phyloP scores from a whole-genome alignment of 2,329 filamentous ascomycete genomes.

The Talaromyces verruculosus region DNA sequence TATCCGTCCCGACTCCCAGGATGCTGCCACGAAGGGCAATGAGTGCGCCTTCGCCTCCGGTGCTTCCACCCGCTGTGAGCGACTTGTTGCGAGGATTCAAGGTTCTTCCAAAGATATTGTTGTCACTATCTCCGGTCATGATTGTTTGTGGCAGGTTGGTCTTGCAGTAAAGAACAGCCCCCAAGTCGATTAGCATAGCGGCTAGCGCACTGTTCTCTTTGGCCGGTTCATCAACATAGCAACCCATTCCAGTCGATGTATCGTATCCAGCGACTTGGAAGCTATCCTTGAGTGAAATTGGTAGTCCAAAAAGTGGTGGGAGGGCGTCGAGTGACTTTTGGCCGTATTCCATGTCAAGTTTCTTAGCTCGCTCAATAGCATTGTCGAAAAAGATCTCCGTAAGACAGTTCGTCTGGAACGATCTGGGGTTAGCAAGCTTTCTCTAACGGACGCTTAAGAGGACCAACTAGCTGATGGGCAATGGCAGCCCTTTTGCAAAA shows the following conservation, averaged over 20 bases:
- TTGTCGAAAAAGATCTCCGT: conserved; percentile 41
- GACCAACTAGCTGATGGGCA: conserved; percentile 26
- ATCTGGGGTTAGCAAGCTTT: neutral
- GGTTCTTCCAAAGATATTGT: conserved; percentile 33
- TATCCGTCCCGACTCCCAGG: conserved; percentile 36
- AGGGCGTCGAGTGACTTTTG: neutral
- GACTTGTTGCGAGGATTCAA: conserved; percentile 32
- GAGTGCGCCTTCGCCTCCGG: conserved; percentile 39
- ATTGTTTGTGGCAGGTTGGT: conserved; percentile 62
- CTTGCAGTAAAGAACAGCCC: conserved; percentile 57
- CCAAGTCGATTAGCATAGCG: conserved; percentile 27
- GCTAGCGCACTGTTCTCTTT: conserved; percentile 25
- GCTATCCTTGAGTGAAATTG: conserved; percentile 40
- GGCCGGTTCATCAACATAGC: conserved; percentile 13
- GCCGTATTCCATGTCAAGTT: conserved; percentile 5
- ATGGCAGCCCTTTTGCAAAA: conserved; percentile 37
- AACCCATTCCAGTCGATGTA: conserved; percentile 50
- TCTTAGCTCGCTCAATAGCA: conserved; percentile 39
- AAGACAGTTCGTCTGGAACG: conserved; percentile 28
- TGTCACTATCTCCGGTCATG: conserved; percentile 51
- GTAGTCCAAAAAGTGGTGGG: conserved; percentile 42
- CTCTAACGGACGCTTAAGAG: neutral
- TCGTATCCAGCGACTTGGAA: conserved; percentile 47
- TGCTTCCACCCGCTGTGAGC: conserved; percentile 32
- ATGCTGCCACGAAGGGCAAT: conserved; percentile 36